Percentiles rank a stretch among this genome's conserved stretches.
These are phyloP conservation scores for Carex pumila DNA, from an alignment of 176 grass and related monocot species.

Conservation along the genomic window DNA sequence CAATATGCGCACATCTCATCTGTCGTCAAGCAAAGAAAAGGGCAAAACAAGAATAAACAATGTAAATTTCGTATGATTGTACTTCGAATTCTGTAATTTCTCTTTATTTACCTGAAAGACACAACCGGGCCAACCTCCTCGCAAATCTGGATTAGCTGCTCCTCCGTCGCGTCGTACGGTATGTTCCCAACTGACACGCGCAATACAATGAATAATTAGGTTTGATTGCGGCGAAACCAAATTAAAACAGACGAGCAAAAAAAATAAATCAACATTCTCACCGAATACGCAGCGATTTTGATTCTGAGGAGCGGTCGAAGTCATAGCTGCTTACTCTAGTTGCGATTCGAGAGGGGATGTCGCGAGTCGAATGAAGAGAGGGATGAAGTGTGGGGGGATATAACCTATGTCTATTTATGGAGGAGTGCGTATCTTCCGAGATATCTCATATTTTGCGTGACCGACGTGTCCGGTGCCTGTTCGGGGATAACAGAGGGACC, in stretches of 20 bases:
- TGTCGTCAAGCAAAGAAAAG: not conserved
- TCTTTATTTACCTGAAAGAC: slow-evolving; percentile 73
- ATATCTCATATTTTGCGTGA: no score
- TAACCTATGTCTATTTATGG: no score
- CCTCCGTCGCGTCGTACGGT: slow-evolving; percentile 85
- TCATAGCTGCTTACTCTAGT: slow-evolving; percentile 3
- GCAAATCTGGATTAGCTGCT: slow-evolving; percentile 88
- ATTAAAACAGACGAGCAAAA: not conserved
- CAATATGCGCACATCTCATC: slow-evolving; percentile 7
- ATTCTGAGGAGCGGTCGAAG: slow-evolving; percentile 23
- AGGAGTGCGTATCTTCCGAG: no score
- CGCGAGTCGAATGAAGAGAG: not conserved
- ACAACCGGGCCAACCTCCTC: slow-evolving; percentile 87
- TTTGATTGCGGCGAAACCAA: not conserved
- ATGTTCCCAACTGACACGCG: slow-evolving; percentile 85
- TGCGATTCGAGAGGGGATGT: not conserved
- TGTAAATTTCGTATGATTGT: not conserved
- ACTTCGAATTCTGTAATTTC: not conserved
- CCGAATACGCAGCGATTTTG: slow-evolving; percentile 96
- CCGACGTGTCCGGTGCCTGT: no score
- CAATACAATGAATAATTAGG: slow-evolving; percentile 19
- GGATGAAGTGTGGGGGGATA: not conserved
- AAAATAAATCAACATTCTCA: slow-evolving; percentile 9
- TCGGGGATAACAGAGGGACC: no score
- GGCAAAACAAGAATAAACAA: not conserved